These are phyloP conservation scores for Sarocladiaceae sp. DNA, from an alignment of 2,329 filamentous ascomycete genomes.

Conservation along the genomic window DNA sequence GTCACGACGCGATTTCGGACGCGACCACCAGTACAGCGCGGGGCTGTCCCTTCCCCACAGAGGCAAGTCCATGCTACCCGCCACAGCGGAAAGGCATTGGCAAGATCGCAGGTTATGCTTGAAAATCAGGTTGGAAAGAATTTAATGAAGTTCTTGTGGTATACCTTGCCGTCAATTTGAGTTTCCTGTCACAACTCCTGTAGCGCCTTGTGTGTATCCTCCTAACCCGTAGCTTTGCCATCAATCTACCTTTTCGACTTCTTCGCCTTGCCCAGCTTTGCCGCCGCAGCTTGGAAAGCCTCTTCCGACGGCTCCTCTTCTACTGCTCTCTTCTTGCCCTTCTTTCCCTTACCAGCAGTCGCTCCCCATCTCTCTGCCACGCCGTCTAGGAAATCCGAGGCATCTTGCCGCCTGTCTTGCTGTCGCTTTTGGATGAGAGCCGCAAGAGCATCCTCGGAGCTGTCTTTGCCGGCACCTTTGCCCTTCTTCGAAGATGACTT, in stretches of 20 bases:
- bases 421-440: constrained; percentile 70
- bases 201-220: background rate
- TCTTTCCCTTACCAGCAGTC: constrained; percentile 35
- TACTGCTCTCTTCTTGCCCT: constrained; percentile 44
- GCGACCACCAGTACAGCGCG: background rate
- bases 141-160: no score
- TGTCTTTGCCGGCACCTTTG: constrained; percentile 29
- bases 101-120: no score
- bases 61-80: no score
- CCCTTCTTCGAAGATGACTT: constrained; percentile 27
- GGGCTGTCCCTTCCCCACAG: background rate
- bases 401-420: constrained; percentile 43
- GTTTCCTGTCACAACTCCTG: background rate
- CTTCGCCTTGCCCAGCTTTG: constrained; percentile 36
- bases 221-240: background rate
- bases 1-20: constrained; percentile 2
- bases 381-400: constrained; percentile 56
- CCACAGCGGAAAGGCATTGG: no score
- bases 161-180: background rate
- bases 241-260: constrained; percentile 1
- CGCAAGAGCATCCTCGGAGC: constrained; percentile 52
- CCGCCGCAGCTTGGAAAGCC: constrained; percentile 52
- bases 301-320: constrained; percentile 61
- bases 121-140: no score
- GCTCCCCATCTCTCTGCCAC: constrained; percentile 71